phyloP scores from a whole-genome alignment of 1,284 basidiomycete genomes.

The Chalciporus sp. region DNA sequence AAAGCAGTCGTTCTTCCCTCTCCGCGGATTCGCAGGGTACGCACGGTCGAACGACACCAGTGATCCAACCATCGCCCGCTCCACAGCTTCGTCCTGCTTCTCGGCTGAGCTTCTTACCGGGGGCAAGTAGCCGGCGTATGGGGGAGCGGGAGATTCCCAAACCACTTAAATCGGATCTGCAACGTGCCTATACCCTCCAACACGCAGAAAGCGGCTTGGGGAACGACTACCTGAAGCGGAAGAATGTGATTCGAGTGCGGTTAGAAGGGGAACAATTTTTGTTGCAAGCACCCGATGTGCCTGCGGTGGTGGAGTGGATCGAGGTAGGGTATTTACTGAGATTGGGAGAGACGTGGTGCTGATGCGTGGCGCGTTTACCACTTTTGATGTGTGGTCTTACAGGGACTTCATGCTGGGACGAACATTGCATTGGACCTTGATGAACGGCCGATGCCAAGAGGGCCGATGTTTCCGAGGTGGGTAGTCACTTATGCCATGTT shows the following conservation, averaged over 20 bases:
- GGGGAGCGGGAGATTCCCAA: constrained; percentile 36
- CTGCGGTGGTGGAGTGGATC: constrained; percentile 92
- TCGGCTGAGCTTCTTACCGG: constrained; percentile 23
- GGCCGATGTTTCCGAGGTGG: constrained; percentile 75
- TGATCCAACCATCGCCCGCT: constrained; percentile 11
- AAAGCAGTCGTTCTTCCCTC: constrained; percentile 22
- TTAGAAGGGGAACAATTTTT: constrained; percentile 97
- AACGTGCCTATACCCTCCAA: constrained; percentile 81
- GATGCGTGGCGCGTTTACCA: background rate
- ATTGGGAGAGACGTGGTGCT: constrained; percentile 8
- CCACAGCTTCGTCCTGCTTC: constrained; percentile 21
- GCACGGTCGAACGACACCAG: constrained; percentile 13
- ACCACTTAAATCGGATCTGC: constrained; percentile 49
- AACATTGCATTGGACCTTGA: constrained; percentile 94
- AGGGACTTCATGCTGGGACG: constrained; percentile 89
- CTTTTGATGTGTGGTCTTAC: background rate
- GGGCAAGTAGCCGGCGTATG: constrained; percentile 8
- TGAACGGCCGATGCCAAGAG: constrained; percentile 86
- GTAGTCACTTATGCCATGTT: constrained; percentile 28
- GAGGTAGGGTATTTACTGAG: constrained; percentile 61
- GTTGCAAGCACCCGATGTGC: constrained; percentile 86
- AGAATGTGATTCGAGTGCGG: constrained; percentile 92
- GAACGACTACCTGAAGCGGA: constrained; percentile 93
- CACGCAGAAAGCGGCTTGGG: constrained; percentile 91
- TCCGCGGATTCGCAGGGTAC: constrained; percentile 23